Evolutionary conservation across 805 yeast genomes (phyloP), one percentile per base, ranked within the genome.

Genomic region (Kluyveromyces nonfermentans): DNA sequence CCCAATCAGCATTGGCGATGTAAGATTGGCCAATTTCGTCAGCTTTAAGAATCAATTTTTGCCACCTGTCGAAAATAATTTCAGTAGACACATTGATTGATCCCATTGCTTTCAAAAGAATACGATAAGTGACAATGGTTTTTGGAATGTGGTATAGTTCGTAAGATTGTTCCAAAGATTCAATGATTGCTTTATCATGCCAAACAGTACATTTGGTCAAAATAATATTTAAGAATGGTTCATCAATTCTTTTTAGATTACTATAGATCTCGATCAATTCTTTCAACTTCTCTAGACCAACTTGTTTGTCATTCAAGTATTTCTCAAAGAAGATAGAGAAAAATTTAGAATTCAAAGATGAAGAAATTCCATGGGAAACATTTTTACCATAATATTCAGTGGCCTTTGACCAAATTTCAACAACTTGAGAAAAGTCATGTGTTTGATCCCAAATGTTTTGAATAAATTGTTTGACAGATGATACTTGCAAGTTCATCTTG

Each of bases 1-100:
- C 82, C 90, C 90, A 84, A 64, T 83, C 90, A 9, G 93, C 90
- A 59, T 78, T 79, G 6, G 90, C 88, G 52, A 84, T 79, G 57
- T 79, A 82, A 33, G 62, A 65, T 63, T 74, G 76, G 9, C 78
- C 78, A 41, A 69, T 71, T 37, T 62, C 63, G 30, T 72, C 74
- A 46, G 80, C 78, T 50, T 76, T 72, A 33, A 49, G 39, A 34
- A 80, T 62, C 37, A 74, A 63, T 39, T 74, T 72, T 46, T 70
- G 67, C 87, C 86, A 81, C 49, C 71, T 70, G 28, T 61, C 55
- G 48, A 78, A 60, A 47, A 86, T 80, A 45, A 77, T 82, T 7
- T 63, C 65, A 37, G 74, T 63, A 28, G 75, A 67, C 34, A 74
- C 75, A 21, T 62, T 58, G 37, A 85, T 72, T 12, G 77, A 73